These are phyloP conservation scores for Erodium moschatum DNA, from an alignment of 441 rosid species.

Conservation along the genomic window DNA sequence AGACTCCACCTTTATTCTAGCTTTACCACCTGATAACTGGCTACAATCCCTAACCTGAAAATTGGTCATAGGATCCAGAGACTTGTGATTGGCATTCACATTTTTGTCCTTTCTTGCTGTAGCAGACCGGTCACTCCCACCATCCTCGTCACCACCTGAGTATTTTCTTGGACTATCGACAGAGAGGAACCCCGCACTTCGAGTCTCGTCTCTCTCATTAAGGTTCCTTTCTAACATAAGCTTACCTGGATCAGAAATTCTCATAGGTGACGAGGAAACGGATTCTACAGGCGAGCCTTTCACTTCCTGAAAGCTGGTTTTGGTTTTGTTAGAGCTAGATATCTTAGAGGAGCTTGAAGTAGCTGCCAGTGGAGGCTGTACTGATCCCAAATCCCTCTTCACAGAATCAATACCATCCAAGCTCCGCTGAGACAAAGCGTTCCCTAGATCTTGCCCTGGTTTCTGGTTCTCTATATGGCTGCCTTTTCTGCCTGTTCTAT, in stretches of 20 bases:
- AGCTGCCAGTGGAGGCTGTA: slow-evolving; percentile 37
- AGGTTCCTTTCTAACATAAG: slow-evolving; percentile 27
- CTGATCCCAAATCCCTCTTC: slow-evolving; percentile 47
- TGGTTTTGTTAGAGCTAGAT: slow-evolving; percentile 40
- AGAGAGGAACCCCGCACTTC: slow-evolving; percentile 32
- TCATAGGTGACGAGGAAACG: slow-evolving; percentile 65
- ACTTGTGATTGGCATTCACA: slow-evolving; percentile 30
- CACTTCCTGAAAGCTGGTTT: slow-evolving; percentile 35
- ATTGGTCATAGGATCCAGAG: slow-evolving; percentile 32
- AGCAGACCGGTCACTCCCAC: slow-evolving; percentile 52
- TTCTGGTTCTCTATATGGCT: slow-evolving; percentile 25
- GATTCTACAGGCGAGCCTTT: slow-evolving; percentile 65
- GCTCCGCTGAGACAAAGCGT: slow-evolving; percentile 26
- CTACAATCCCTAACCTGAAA: too few relatives aligned
- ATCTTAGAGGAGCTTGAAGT: slow-evolving; percentile 66
- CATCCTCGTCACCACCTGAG: slow-evolving; percentile 57
- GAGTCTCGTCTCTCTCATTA: slow-evolving; percentile 24
- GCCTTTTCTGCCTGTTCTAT: slow-evolving; percentile 19
- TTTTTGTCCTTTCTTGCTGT: slow-evolving; percentile 34
- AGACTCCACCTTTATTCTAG: too few relatives aligned
- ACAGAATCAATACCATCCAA: slow-evolving; percentile 42
- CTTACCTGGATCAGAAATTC: slow-evolving; percentile 32
- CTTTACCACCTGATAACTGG: too few relatives aligned
- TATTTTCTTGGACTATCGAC: slow-evolving; percentile 47
- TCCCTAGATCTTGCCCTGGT: slow-evolving; percentile 25